Conservation (phyloP, 345 rosid genomes). For the Capsella bursapastoris region DNA sequence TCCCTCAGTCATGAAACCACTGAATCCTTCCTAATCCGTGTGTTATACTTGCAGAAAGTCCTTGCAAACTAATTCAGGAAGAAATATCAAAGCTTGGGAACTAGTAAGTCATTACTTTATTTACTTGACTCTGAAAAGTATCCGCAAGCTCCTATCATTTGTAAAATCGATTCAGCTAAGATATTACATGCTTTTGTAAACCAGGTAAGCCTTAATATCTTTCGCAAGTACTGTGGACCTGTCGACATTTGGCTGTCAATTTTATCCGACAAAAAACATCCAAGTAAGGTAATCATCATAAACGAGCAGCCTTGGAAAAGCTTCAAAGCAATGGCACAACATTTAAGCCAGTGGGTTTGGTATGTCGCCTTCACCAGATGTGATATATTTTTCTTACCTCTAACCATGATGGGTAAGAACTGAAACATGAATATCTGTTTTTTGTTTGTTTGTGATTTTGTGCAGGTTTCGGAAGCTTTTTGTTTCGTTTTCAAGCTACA, state of each 20-base stretch:
- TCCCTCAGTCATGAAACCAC: conserved; percentile 1
- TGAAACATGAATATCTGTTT: conserved; percentile 11
- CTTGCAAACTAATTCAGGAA: conserved; percentile 49
- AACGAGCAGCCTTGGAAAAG: conserved; percentile 67
- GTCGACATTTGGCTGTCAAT: conserved; percentile 71
- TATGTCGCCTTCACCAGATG: conserved; percentile 41
- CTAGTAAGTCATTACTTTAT: conserved; percentile 51
- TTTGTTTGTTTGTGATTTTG: conserved; percentile 6
- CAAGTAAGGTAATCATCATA: conserved; percentile 37
- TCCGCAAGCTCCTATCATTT: background rate
- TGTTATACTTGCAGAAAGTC: conserved; percentile 58
- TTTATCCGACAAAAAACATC: conserved; percentile 32
- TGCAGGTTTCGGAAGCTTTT: conserved; percentile 89
- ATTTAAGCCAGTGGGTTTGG: conserved; percentile 92
- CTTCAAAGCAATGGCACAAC: conserved; percentile 78
- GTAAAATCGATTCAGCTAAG: conserved; percentile 26
- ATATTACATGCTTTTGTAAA: background rate
- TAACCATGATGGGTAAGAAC: conserved; percentile 4
- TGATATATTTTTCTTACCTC: background rate
- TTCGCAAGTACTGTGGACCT: conserved; percentile 84
- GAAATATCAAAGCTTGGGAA: conserved; percentile 77
- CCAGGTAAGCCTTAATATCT: conserved; percentile 64
- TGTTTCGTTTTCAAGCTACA: conserved; percentile 77
- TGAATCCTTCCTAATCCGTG: conserved; percentile 22
- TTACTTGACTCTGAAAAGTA: background rate